Percentiles rank a stretch among this genome's conserved stretches.
These are phyloP conservation scores for Chamaenerion angustifolium DNA, from an alignment of 345 rosid species.

Conservation along the genomic window DNA sequence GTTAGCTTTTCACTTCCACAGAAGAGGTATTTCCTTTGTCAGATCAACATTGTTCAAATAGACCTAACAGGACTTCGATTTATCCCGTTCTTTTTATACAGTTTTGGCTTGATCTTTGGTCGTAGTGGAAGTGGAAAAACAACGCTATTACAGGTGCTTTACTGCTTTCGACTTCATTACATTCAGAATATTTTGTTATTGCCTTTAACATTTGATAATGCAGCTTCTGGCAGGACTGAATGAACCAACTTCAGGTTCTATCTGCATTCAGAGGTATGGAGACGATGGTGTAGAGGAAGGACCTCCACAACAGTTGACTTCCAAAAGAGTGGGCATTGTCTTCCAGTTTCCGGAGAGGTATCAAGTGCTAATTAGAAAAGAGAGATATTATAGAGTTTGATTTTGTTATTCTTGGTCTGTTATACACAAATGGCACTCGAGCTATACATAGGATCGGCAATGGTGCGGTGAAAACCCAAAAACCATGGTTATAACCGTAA, in stretches of 20 bases:
- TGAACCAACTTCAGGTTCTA: constrained; percentile 81
- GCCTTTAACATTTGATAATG: constrained; percentile 7
- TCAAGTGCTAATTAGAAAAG: neutral
- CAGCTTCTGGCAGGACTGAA: constrained; percentile 88
- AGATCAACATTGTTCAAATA: neutral
- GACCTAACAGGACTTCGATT: constrained; percentile 3
- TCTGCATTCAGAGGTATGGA: constrained; percentile 51
- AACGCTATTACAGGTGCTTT: constrained; percentile 69
- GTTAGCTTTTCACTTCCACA: constrained; percentile 67
- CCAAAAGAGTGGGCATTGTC: constrained; percentile 80
- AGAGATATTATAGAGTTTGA: neutral
- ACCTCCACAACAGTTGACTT: constrained; percentile 28
- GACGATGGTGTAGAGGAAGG: constrained; percentile 36
- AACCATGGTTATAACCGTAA: no score
- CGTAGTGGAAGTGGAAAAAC: constrained; percentile 96
- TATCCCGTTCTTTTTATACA: constrained; percentile 16
- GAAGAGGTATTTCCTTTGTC: constrained; percentile 34
- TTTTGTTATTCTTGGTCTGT: neutral
- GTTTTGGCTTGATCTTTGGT: constrained; percentile 93
- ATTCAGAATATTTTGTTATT: neutral
- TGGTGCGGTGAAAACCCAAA: no score
- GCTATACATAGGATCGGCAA: no score
- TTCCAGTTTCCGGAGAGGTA: constrained; percentile 98
- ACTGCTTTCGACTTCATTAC: neutral
- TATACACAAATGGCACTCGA: neutral